Conservation (phyloP, 768 basidiomycete genomes). For the Trametes punicea region DNA sequence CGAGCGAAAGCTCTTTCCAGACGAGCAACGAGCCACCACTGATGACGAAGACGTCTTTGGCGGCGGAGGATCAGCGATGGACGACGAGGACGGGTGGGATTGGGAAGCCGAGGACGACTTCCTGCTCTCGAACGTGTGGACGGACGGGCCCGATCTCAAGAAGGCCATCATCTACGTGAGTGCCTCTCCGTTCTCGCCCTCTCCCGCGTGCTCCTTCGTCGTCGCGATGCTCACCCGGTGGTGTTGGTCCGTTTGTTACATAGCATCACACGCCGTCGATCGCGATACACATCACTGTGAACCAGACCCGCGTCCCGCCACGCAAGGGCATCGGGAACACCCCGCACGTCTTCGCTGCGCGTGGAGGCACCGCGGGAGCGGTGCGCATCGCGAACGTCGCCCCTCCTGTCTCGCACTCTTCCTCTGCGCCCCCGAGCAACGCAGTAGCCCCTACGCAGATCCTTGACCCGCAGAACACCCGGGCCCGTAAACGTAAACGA, state of each 20-base stretch:
- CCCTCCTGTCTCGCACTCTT: not conserved
- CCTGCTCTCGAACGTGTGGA: conserved; percentile 58
- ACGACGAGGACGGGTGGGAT: conserved; percentile 48
- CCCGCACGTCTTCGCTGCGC: conserved; percentile 57
- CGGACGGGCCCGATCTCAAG: conserved; percentile 37
- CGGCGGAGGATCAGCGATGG: conserved; percentile 2
- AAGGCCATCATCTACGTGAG: conserved; percentile 63
- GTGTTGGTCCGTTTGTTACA: not conserved
- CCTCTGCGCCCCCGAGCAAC: conserved; percentile 1
- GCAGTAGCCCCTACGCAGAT: not conserved
- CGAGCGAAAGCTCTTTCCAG: conserved; percentile 31
- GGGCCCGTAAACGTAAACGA: not conserved
- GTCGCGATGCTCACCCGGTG: not conserved
- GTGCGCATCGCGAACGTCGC: conserved; percentile 24
- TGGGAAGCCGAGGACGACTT: conserved; percentile 74
- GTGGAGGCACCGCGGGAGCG: conserved; percentile 22
- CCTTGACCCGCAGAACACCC: too few relatives aligned
- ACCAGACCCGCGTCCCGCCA: conserved; percentile 46
- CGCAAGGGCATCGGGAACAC: conserved; percentile 59
- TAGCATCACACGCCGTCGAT: conserved; percentile 53
- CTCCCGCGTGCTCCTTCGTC: not conserved
- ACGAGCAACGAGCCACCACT: conserved; percentile 17
- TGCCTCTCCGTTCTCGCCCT: conserved; percentile 1
- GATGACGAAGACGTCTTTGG: conserved; percentile 12
- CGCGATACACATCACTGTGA: conserved; percentile 62